Evolutionary conservation across 352 stramenopile genomes (phyloP), one percentile per base, ranked within the genome.

Genomic region (Hyaloperonospora arabidopsidis): DNA sequence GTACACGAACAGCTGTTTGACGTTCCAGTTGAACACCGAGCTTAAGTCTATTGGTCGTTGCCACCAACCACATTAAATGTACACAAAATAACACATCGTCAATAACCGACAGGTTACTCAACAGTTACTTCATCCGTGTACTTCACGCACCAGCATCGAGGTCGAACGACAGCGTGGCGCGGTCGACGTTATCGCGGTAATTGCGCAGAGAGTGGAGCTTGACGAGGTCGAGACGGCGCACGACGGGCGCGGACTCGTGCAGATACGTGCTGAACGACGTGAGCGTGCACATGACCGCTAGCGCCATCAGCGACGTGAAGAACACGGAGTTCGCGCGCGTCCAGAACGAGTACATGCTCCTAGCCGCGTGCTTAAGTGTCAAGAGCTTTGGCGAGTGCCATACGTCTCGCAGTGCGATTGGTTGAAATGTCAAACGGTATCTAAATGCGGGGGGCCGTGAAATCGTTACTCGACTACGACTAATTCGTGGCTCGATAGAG

Each of bases 1-100:
- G 76, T 92, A 94, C 63, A 92, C 81, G 45, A 94, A 94, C 48
- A 94, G 63, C 67, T 92, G 81, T 76, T 92, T 94, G 28, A 89
- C 82, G 65, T 94, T 94, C 84, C 84, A 94, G 62, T 94, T 94
- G 74, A 94, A 94, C 22, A 91, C 82, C 21, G 82, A 90, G 64
- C 76, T 84, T 50, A 93, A 49, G 17, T 93, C 83, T 86, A 41
- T 6, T 15, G 45, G 25, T 32, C 8, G 25, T 32, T 4, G 25
- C 25, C 25, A 32, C 13, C 38, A 44, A 19, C n/a, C n/a, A 44
- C 5, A 22, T 19, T 10, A 18, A 22, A 18, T 12, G 19, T 12
- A 21, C 10, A 19, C 5, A 18, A 22, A 18, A 44, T 5, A 44
- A 41, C 12, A 44, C 38, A 41, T n/a, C 38, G 10, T 23, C 8